These are phyloP conservation scores for Suhomyces kunorum DNA, from an alignment of 1,139 yeast genomes.

Conservation along the genomic window DNA sequence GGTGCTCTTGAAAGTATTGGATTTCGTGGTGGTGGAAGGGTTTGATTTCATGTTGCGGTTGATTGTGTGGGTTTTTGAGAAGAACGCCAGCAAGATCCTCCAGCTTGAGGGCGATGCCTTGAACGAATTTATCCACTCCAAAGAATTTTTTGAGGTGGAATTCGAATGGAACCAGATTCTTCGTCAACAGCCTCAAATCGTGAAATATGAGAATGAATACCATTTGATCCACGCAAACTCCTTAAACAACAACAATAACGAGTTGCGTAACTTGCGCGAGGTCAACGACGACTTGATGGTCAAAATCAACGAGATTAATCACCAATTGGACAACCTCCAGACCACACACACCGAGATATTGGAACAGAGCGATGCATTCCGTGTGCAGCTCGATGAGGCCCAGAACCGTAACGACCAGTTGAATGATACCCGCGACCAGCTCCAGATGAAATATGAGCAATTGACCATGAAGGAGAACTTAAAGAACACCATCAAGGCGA, in stretches of 20 bases:
- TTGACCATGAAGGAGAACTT: conserved; percentile 50
- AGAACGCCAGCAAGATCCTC: conserved; percentile 22
- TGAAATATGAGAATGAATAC: conserved; percentile 48
- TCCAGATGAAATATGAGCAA: conserved; percentile 36
- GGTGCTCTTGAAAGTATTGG: conserved; percentile 27
- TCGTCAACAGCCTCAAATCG: conserved; percentile 22
- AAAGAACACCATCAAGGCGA: conserved; percentile 48
- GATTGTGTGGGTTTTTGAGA: conserved; percentile 27
- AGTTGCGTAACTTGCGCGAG: conserved; percentile 41
- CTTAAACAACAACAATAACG: conserved; percentile 41
- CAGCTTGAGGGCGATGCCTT: conserved; percentile 34
- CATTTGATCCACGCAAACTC: conserved; percentile 45
- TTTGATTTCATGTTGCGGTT: conserved; percentile 38
- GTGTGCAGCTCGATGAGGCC: conserved; percentile 28
- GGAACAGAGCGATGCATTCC: conserved; percentile 37
- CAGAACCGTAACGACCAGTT: conserved; percentile 24
- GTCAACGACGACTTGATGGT: conserved; percentile 36
- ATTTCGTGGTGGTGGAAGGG: conserved; percentile 45
- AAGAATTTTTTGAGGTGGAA: conserved; percentile 22
- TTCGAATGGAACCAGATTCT: conserved; percentile 23
- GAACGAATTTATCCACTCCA: conserved; percentile 25
- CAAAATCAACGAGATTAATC: conserved; percentile 31
- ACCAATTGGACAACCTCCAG: conserved; percentile 34
- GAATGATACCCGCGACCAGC: conserved; percentile 19
- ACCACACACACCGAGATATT: conserved; percentile 44